Evolutionary conservation across 164 flowering plant species (phyloP).

Genomic region (Vitis labrusca): DNA sequence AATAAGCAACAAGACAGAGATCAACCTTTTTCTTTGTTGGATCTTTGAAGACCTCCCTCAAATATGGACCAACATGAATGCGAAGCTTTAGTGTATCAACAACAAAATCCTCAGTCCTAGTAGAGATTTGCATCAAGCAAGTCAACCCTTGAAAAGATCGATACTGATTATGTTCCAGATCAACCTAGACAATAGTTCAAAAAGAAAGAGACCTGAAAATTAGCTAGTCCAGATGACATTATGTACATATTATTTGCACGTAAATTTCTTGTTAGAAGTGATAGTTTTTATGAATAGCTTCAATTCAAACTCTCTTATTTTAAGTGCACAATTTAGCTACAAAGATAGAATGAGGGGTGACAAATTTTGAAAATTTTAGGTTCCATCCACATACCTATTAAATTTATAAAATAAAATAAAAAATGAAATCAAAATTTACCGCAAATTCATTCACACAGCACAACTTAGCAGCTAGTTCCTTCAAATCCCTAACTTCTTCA

Average conservation of each 20-base stretch:
- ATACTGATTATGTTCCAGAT: conserved; percentile 95
- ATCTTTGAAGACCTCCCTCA: conserved; percentile 90
- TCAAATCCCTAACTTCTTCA: conserved; percentile 78
- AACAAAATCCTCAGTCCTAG: conserved; percentile 92
- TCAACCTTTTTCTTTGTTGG: conserved; percentile 84
- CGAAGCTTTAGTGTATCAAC: conserved; percentile 91
- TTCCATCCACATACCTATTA: not conserved
- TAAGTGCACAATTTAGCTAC: too few relatives aligned
- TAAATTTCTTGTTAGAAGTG: too few relatives aligned
- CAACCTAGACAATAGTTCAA: conserved; percentile 54
- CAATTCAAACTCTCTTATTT: too few relatives aligned
- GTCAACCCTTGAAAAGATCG: conserved; percentile 97
- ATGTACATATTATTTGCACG: too few relatives aligned
- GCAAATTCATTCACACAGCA: conserved; percentile 79
- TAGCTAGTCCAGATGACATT: too few relatives aligned
- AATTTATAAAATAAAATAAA: not conserved
- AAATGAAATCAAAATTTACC: conserved; percentile 36
- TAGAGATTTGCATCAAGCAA: conserved; percentile 98
- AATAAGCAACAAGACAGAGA: conserved; percentile 2
- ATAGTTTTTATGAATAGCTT: too few relatives aligned
- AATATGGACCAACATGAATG: conserved; percentile 79
- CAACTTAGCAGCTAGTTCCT: conserved; percentile 74
- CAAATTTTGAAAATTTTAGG: too few relatives aligned
- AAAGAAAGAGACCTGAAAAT: not conserved
- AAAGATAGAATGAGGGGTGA: too few relatives aligned